Conservation (phyloP, 148 eudicot species). For the Persicaria maculosa region DNA sequence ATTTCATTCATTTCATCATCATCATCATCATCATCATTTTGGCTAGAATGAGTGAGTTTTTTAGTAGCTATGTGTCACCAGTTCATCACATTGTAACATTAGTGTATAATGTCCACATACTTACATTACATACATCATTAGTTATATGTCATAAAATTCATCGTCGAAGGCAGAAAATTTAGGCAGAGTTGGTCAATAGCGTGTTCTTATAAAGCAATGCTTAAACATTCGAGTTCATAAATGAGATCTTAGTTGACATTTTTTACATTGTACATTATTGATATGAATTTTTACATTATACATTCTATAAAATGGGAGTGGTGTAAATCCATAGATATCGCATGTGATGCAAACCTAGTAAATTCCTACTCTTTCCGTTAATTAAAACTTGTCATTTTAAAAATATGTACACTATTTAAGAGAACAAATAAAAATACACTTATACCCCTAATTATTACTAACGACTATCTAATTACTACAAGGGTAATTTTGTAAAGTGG, state of each 20-base stretch:
- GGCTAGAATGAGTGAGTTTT: constrained; percentile 8
- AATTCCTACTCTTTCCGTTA: too few species aligned
- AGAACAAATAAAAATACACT: too few species aligned
- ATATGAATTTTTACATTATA: too few species aligned
- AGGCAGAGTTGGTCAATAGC: not conserved
- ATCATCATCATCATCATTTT: not conserved
- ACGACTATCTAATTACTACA: too few species aligned
- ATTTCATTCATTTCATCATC: constrained; percentile 22
- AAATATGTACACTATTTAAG: too few species aligned
- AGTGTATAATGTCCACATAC: not conserved
- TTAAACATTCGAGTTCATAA: not conserved
- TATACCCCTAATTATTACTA: too few species aligned
- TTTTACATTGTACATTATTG: not conserved
- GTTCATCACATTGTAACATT: constrained; percentile 1
- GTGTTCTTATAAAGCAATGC: not conserved
- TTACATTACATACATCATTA: constrained; percentile 7
- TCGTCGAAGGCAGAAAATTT: not conserved
- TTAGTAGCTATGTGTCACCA: not conserved
- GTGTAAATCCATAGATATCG: too few species aligned
- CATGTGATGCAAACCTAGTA: too few species aligned
- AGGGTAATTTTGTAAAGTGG: too few species aligned
- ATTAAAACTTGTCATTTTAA: too few species aligned
- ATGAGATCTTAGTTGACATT: not conserved
- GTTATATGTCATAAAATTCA: constrained; percentile 1
- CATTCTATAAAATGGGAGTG: too few species aligned